Evolutionary conservation across 139 green algal species (phyloP).

Genomic region (Raphidocelis subcapitata): DNA sequence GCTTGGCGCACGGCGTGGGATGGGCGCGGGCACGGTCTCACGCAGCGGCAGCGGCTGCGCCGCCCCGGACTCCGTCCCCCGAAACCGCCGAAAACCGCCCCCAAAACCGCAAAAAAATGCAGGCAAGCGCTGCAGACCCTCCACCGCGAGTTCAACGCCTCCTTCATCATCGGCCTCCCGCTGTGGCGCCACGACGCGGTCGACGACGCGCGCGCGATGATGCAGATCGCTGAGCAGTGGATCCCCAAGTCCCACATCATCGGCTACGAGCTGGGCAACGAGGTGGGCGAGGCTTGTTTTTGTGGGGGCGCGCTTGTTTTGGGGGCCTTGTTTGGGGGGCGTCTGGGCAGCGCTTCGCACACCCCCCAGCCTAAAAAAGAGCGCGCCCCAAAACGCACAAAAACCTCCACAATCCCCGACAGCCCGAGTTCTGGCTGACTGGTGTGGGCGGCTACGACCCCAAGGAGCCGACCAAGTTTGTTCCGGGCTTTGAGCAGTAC

Average conservation of each 20-base stretch:
- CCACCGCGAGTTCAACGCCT: not conserved
- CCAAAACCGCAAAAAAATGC: not conserved
- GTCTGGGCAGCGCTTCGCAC: no score
- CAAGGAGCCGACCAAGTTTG: conserved; percentile 1
- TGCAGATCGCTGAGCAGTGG: conserved; percentile 1
- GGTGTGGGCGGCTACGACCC: conserved; percentile 6
- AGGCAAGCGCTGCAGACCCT: not conserved
- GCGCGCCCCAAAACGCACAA: no score
- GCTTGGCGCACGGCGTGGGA: no score
- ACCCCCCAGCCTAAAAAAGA: no score
- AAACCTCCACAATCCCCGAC: no score
- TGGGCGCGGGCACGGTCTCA: no score
- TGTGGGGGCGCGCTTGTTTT: no score
- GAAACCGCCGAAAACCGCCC: no score
- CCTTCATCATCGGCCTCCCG: conserved; percentile 22
- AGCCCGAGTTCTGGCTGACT: conserved; percentile 31
- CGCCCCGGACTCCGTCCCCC: no score
- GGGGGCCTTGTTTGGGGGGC: no score
- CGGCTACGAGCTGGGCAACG: conserved; percentile 23
- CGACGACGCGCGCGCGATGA: conserved; percentile 13
- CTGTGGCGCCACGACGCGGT: conserved; percentile 16
- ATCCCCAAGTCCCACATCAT: conserved; percentile 4
- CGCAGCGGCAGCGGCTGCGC: no score
- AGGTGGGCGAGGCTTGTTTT: no score
- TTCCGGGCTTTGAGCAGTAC: conserved; percentile 6